phyloP scores from a whole-genome alignment of 164 flowering plant species.

The Aristolochia californica region DNA sequence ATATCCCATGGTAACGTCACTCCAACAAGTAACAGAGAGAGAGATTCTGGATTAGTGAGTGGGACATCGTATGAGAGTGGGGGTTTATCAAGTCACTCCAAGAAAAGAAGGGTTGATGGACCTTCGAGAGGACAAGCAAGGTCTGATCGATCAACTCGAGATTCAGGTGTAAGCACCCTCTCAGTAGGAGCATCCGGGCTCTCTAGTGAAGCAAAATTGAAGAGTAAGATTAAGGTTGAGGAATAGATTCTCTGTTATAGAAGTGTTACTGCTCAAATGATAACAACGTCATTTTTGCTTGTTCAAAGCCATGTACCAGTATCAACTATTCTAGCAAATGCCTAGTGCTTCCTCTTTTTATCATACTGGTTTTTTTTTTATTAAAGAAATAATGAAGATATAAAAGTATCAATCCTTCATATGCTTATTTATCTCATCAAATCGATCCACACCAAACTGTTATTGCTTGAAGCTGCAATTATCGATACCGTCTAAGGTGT shows the following conservation, averaged over 20 bases:
- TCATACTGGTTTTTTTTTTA: too few relatives aligned
- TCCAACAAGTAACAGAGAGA: slow-evolving; percentile 28
- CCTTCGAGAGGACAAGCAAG: slow-evolving; percentile 6
- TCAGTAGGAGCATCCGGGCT: slow-evolving; percentile 18
- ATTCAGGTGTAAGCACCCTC: slow-evolving; percentile 30
- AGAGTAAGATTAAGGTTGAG: slow-evolving; percentile 11
- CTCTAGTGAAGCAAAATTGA: slow-evolving; percentile 24
- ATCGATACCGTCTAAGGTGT: too few relatives aligned
- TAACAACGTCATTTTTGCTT: too few relatives aligned
- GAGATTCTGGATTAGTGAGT: slow-evolving; percentile 14
- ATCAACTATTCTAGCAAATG: too few relatives aligned
- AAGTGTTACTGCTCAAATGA: too few relatives aligned
- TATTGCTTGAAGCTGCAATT: too few relatives aligned
- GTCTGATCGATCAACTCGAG: slow-evolving; percentile 20
- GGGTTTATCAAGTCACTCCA: slow-evolving; percentile 21
- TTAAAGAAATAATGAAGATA: too few relatives aligned
- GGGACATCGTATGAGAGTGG: slow-evolving; percentile 16
- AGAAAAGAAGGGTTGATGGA: slow-evolving; percentile 15
- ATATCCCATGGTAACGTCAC: slow-evolving; percentile 10
- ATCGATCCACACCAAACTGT: too few relatives aligned
- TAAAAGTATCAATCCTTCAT: too few relatives aligned
- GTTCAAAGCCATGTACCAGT: too few relatives aligned
- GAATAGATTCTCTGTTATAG: neutral
- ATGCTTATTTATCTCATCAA: too few relatives aligned
- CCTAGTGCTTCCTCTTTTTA: too few relatives aligned